Evolutionary conservation across 2,329 filamentous ascomycete species (phyloP).

Genomic region (Cladophialophora immunda): DNA sequence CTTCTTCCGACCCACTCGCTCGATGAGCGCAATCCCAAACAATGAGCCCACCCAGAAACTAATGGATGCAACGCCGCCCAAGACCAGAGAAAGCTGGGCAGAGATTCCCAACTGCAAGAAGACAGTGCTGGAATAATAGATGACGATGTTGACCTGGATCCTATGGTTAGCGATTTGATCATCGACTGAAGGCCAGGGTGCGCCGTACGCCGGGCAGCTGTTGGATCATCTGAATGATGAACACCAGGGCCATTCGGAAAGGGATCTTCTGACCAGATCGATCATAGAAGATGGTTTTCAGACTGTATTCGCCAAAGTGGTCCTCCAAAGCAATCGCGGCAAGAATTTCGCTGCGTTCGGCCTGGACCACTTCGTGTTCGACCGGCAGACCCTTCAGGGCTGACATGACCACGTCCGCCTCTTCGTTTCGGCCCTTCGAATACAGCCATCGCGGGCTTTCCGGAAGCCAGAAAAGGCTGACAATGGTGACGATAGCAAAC

Average conservation of each 20-base stretch:
- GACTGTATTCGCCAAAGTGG: conserved; percentile 23
- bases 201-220: conserved; percentile 22
- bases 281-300: conserved; percentile 28
- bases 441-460: conserved; percentile 59
- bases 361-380: conserved; percentile 26
- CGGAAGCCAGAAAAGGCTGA: conserved; percentile 56
- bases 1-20: conserved; percentile 67
- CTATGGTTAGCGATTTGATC: background rate
- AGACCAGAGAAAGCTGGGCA: conserved; percentile 9
- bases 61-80: conserved; percentile 22
- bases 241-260: conserved; percentile 18
- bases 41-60: conserved; percentile 28
- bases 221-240: conserved; percentile 28
- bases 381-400: conserved; percentile 52
- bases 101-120: conserved; percentile 29
- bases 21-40: conserved; percentile 66
- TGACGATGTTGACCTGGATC: conserved; percentile 12
- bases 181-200: background rate
- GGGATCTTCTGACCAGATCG: conserved; percentile 29
- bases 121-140: conserved; percentile 25
- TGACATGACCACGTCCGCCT: conserved; percentile 58
- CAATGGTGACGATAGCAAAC: conserved; percentile 57
- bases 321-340: conserved; percentile 28
- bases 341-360: conserved; percentile 24
- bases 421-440: conserved; percentile 51